Conservation (phyloP, 208 protist genomes). For the Hexamita inflata region DNA sequence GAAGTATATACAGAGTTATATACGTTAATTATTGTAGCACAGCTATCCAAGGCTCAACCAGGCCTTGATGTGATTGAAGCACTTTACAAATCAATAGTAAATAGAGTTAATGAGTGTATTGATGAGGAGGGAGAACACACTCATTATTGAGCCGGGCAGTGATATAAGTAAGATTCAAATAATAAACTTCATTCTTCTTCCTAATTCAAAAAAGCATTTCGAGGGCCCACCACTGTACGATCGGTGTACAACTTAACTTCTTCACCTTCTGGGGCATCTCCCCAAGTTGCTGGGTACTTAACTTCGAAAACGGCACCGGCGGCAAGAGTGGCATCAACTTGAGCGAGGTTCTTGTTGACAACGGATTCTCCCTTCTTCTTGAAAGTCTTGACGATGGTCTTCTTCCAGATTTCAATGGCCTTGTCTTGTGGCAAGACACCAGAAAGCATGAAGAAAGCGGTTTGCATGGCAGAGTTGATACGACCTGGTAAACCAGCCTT, state of each 20-base stretch:
- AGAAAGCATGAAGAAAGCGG: slow-evolving; percentile 56
- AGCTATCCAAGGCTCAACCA: no score
- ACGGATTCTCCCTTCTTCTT: slow-evolving; percentile 47
- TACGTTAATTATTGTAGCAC: no score
- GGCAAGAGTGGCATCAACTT: slow-evolving; percentile 33
- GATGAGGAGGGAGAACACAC: no score
- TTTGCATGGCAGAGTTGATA: slow-evolving; percentile 61
- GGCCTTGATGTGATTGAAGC: no score
- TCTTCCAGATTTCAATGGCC: slow-evolving; percentile 48
- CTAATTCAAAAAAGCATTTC: no score
- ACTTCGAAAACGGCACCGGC: slow-evolving; percentile 23
- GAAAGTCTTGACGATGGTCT: slow-evolving; percentile 52
- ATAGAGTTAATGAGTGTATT: no score
- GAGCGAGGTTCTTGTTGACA: slow-evolving; percentile 48
- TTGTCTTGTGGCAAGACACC: slow-evolving; percentile 46
- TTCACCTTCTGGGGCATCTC: background rate
- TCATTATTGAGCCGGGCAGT: no score
- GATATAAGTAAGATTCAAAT: no score
- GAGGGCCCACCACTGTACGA: no score
- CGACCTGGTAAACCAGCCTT: slow-evolving; percentile 38
- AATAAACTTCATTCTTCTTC: no score
- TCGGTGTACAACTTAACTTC: background rate
- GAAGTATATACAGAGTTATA: no score
- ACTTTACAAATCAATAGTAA: no score
- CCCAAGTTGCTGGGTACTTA: slow-evolving; percentile 38